Percentiles rank a stretch among this genome's conserved stretches.
Conservation (phyloP, 805 yeast species). For the Wickerhamiella slavikovae region DNA sequence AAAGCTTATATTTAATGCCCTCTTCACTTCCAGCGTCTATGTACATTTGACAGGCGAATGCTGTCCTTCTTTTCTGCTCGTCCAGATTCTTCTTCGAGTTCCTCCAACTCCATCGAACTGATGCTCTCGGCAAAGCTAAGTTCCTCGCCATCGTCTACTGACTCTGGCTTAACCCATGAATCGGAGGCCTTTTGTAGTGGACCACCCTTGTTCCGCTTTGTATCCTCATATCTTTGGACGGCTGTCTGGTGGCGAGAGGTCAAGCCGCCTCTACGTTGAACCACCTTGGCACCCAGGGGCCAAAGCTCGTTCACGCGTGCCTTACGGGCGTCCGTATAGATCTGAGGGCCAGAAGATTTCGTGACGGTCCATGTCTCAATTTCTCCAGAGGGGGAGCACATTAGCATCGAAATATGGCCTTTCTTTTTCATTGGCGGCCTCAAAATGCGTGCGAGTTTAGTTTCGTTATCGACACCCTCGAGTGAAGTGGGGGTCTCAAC, state of each 20-base stretch:
- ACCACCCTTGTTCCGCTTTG: no score
- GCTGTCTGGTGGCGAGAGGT: no score
- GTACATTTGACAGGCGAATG: no score
- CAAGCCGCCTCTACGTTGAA: constrained; percentile 17
- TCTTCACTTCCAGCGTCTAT: constrained; percentile 1
- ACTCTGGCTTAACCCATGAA: no score
- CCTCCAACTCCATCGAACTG: no score
- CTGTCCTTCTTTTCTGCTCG: no score
- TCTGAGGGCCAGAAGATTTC: constrained; percentile 48
- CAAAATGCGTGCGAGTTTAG: constrained; percentile 48
- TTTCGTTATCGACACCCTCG: not conserved
- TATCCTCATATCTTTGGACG: no score
- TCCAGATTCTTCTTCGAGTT: no score
- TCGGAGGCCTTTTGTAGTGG: no score
- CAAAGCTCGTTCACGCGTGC: constrained; percentile 70
- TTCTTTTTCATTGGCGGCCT: constrained; percentile 55
- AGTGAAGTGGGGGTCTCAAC: constrained; percentile 2
- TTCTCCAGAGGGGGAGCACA: constrained; percentile 62
- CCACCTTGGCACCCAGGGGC: constrained; percentile 49
- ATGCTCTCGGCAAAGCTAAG: no score
- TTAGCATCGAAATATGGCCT: constrained; percentile 60
- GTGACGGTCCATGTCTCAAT: constrained; percentile 80
- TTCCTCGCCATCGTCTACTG: no score
- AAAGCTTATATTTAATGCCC: no score
- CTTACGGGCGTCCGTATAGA: constrained; percentile 81